phyloP scores from a whole-genome alignment of 495 filamentous ascomycete species.

The Penicillium simplicissimum region DNA sequence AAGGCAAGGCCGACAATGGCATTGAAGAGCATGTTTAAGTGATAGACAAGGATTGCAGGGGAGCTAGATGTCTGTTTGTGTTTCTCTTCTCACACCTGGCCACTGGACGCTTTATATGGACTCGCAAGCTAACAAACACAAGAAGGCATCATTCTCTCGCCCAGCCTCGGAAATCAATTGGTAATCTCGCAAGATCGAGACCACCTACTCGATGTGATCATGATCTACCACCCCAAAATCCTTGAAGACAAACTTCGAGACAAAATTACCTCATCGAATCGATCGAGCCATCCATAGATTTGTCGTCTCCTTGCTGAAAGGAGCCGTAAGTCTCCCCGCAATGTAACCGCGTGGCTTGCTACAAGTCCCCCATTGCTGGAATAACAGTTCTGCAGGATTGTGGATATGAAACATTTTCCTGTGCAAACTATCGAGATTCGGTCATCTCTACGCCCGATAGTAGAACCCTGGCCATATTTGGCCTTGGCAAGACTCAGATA shows the following conservation, averaged over 20 bases:
- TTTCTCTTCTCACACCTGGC: not conserved
- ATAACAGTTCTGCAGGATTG: not conserved
- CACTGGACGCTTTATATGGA: not conserved
- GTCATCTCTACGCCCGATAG: not conserved
- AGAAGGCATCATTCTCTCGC: not conserved
- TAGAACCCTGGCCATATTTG: not conserved
- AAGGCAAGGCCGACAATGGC: not conserved
- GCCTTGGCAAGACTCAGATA: constrained; percentile 1
- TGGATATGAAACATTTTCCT: not conserved
- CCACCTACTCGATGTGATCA: not conserved
- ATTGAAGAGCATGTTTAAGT: not conserved
- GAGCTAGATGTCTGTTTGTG: not conserved
- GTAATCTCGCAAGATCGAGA: not conserved
- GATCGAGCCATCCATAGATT: not conserved
- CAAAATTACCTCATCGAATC: not conserved
- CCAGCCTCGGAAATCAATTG: not conserved
- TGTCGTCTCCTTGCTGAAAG: not conserved
- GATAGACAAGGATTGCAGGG: not conserved
- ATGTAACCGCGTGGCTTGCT: not conserved
- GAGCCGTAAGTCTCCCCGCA: not conserved
- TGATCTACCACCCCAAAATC: not conserved
- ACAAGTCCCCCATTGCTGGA: not conserved
- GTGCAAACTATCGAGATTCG: not conserved
- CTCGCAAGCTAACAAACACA: not conserved
- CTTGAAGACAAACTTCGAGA: not conserved